Evolutionary conservation across 257 asterid species (phyloP).

Genomic region (Pogostemon cablin): DNA sequence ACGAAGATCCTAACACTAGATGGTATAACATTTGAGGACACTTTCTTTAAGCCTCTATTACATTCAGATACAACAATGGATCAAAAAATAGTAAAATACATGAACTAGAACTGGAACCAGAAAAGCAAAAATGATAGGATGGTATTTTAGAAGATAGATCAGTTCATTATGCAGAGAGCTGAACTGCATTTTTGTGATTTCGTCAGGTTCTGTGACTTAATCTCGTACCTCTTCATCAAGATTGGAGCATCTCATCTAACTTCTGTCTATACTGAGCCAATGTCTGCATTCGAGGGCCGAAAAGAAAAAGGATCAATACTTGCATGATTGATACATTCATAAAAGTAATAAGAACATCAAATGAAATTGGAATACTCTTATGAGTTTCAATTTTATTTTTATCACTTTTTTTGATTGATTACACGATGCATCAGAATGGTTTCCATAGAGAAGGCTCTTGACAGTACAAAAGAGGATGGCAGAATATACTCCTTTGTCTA

Average conservation of each 20-base stretch:
- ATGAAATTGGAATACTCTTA: not conserved
- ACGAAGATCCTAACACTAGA: slow-evolving; percentile 18
- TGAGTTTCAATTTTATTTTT: not conserved
- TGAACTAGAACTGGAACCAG: slow-evolving; percentile 15
- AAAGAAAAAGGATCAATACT: not conserved
- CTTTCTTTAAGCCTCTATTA: slow-evolving; percentile 10
- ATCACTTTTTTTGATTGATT: too few species aligned
- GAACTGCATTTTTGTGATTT: slow-evolving; percentile 6
- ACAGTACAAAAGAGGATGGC: too few species aligned
- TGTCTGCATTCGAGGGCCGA: slow-evolving; percentile 49
- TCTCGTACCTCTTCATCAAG: slow-evolving; percentile 33
- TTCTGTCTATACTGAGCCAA: slow-evolving; percentile 89
- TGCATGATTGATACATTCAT: slow-evolving; percentile 3
- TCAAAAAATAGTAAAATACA: not conserved
- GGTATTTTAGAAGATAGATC: not conserved
- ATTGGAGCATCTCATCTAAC: slow-evolving; percentile 72
- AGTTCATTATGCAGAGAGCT: not conserved
- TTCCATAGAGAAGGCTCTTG: too few species aligned
- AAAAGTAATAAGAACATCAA: not conserved
- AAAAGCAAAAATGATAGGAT: not conserved
- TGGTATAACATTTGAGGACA: slow-evolving; percentile 25
- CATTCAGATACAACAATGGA: slow-evolving; percentile 28
- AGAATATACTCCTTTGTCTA: not conserved
- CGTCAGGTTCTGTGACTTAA: slow-evolving; percentile 4
- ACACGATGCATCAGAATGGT: too few species aligned